These are phyloP conservation scores for Thielaviopsis cerberus DNA, from an alignment of 2,329 filamentous ascomycete species.

Conservation along the genomic window DNA sequence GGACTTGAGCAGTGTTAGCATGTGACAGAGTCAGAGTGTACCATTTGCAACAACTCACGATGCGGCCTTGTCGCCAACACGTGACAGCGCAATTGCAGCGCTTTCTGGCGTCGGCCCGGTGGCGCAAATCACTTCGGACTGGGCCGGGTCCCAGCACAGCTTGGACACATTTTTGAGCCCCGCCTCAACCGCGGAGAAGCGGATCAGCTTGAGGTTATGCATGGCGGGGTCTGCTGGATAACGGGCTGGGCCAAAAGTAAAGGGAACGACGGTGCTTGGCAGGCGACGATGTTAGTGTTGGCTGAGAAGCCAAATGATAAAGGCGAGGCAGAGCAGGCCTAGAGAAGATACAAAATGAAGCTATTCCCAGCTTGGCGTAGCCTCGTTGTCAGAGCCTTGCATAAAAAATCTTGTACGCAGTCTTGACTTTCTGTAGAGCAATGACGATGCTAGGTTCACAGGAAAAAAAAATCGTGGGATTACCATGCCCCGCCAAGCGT, in stretches of 20 bases:
- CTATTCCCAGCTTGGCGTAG: background rate
- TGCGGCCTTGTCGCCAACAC: slow-evolving; percentile 27
- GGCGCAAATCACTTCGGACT: slow-evolving; percentile 61
- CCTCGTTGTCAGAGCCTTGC: background rate
- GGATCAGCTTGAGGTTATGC: slow-evolving; percentile 73
- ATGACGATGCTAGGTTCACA: background rate
- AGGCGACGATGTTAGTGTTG: background rate
- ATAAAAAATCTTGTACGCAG: background rate
- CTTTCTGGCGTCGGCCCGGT: slow-evolving; percentile 60
- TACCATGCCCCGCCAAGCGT: background rate
- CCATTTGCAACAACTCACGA: slow-evolving; percentile 23
- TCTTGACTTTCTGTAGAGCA: background rate
- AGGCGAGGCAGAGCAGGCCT: background rate
- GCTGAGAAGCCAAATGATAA: background rate
- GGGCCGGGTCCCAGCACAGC: slow-evolving; percentile 67
- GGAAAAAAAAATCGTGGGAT: background rate
- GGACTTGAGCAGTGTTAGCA: slow-evolving; percentile 13
- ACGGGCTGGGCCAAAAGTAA: background rate
- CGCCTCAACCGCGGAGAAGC: slow-evolving; percentile 46
- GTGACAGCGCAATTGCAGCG: slow-evolving; percentile 52
- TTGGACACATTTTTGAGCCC: slow-evolving; percentile 42
- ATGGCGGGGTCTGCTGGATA: slow-evolving; percentile 28
- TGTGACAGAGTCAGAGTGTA: background rate
- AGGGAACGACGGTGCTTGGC: background rate
- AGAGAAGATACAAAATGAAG: background rate